Base-by-base conservation (phyloP, 2,329 filamentous ascomycete species). In the Dactylellina drechsleri region DNA sequence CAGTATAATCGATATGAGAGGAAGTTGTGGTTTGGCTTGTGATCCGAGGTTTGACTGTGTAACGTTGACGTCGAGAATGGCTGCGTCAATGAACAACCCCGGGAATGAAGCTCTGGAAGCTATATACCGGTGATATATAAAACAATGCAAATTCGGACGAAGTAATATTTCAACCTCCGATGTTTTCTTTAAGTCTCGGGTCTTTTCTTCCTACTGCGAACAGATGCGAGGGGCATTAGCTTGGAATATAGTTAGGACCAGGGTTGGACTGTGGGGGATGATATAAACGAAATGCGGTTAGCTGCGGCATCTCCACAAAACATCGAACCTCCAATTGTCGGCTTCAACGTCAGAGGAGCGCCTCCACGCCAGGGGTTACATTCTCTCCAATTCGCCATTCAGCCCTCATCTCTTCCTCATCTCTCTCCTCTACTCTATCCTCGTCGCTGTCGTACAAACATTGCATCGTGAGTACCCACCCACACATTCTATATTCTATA, bases 241-340 rank as follows among this genome's bases (percentile, higher is more conserved):
- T 36, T 36, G 3, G 31, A 36, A 36, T 36, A 1, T 26, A n/a
- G 23, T 23, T 23, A 28, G 15, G 15, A 31, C 45, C 59, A 45
- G 59, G 43, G 59, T 26, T 53, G 47, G 59, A 40, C 52, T 62
- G 45, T 62, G 59, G 59, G 59, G 59, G 31, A 36, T 36, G 31
- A 36, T 28, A 36, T 36, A 36, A 36, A 62, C 18, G 13, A 20
- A 31, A 60, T 60, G 57, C 57, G 57, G 57, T 64, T 75, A 75
- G 58, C 65, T 61, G 67, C 71, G 71, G 71, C 71, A 68, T 36
- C 64, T 67, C 71, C 56, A 31, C 20, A 18, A 26, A 60, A 43
- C 64, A 56, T 52, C 59, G n/a, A 40, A 16, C 40, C 28, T 50
- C 18, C 31, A n/a, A 36, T 41, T 28, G 49, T 31, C 59, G 31